Evolutionary conservation across 2,329 filamentous ascomycete species (phyloP).

Genomic region (Claviceps quebecensis): DNA sequence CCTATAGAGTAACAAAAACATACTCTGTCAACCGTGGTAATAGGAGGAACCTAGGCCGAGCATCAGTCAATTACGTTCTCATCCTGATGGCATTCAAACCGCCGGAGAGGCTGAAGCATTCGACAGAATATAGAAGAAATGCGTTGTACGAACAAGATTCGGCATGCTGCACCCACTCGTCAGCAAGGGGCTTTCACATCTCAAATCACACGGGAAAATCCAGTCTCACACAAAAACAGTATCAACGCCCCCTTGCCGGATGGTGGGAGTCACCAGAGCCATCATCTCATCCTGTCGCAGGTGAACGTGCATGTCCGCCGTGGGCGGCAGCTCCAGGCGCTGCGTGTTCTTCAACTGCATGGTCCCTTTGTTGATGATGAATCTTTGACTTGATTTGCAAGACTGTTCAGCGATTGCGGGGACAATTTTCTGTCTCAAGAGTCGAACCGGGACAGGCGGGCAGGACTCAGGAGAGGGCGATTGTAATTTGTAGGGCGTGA

Average conservation of each 20-base stretch:
- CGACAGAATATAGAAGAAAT: not conserved
- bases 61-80: not conserved
- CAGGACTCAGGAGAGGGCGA: too few species aligned
- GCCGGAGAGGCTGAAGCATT: not conserved
- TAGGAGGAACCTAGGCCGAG: conserved; percentile 28
- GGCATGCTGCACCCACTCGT: conserved; percentile 29
- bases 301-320: conserved; percentile 59
- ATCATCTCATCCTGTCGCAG: conserved; percentile 54
- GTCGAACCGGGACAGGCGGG: too few species aligned
- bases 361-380: not conserved
- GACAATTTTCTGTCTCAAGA: too few species aligned
- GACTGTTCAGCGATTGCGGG: too few species aligned
- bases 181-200: not conserved
- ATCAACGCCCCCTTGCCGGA: conserved; percentile 49
- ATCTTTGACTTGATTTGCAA: too few species aligned
- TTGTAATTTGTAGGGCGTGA: too few species aligned
- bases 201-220: not conserved
- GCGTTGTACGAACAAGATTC: conserved; percentile 34
- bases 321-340: conserved; percentile 39
- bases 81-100: not conserved
- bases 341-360: conserved; percentile 6
- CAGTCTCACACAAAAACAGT: conserved; percentile 34
- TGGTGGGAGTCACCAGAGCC: conserved; percentile 36
- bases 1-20: conserved; percentile 2
- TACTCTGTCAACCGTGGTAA: conserved; percentile 37